Percentiles rank a stretch among this genome's conserved stretches.
Conservation (phyloP, 2,329 filamentous ascomycete genomes). For the Hypoxylon sp. region DNA sequence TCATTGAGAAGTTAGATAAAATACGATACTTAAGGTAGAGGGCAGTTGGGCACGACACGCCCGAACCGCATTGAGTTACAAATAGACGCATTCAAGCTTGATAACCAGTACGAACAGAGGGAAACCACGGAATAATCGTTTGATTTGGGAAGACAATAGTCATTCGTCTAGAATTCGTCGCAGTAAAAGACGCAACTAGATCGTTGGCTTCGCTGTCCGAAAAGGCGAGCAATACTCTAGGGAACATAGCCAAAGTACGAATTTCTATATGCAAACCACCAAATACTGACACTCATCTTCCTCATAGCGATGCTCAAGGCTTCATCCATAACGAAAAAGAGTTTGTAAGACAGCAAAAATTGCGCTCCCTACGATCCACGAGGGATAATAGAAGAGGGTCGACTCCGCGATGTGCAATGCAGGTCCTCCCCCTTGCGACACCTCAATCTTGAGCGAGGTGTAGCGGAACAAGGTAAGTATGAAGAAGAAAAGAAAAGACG, state of each 20-base stretch:
- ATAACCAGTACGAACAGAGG: too few species aligned
- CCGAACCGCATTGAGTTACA: neutral
- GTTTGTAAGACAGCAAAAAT: slow-evolving; percentile 52
- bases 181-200: neutral
- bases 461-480: too few species aligned
- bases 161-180: too few species aligned
- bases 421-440: slow-evolving; percentile 56
- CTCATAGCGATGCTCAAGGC: slow-evolving; percentile 50
- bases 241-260: too few species aligned
- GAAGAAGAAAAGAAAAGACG: slow-evolving; percentile 48
- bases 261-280: too few species aligned
- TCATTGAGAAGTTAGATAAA: too few species aligned
- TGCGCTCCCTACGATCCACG: slow-evolving; percentile 50
- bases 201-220: too few species aligned
- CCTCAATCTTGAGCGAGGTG: slow-evolving; percentile 35
- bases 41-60: neutral
- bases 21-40: neutral
- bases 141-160: neutral
- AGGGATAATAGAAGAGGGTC: slow-evolving; percentile 53
- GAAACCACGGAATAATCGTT: neutral
- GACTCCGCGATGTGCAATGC: slow-evolving; percentile 69
- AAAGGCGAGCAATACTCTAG: too few species aligned
- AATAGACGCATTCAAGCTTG: neutral
- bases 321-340: slow-evolving; percentile 54
- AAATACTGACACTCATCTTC: slow-evolving; percentile 48